Conservation (phyloP, 2,329 filamentous ascomycete genomes). For the Truncatella angustata region DNA sequence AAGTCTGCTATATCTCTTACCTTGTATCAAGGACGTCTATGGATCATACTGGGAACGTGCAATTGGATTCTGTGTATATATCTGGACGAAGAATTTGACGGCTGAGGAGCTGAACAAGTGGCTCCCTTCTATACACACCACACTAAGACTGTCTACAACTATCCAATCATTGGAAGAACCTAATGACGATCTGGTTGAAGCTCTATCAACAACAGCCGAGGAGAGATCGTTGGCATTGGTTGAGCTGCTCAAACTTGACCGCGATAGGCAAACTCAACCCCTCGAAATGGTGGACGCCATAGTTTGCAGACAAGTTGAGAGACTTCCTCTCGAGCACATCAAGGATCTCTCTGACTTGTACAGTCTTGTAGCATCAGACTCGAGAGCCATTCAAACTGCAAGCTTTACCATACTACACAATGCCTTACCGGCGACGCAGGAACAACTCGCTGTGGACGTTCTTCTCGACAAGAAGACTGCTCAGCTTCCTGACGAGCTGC, state of each 20-base stretch:
- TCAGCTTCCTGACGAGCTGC: constrained; percentile 76
- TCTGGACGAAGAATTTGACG: constrained; percentile 52
- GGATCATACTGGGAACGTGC: constrained; percentile 80
- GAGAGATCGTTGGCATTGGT: constrained; percentile 58
- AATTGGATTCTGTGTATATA: constrained; percentile 54
- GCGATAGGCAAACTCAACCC: constrained; percentile 56
- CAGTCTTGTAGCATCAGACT: constrained; percentile 72
- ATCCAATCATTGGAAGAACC: constrained; percentile 66
- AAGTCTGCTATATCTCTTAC: constrained; percentile 61
- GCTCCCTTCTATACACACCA: constrained; percentile 66
- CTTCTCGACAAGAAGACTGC: constrained; percentile 70
- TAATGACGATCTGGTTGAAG: constrained; percentile 84
- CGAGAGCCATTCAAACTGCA: constrained; percentile 71
- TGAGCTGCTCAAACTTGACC: constrained; percentile 56
- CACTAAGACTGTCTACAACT: constrained; percentile 66
- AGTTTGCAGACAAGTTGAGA: constrained; percentile 66
- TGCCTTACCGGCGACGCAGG: constrained; percentile 74
- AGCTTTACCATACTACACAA: constrained; percentile 79
- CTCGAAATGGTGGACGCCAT: constrained; percentile 73
- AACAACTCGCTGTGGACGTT: constrained; percentile 77
- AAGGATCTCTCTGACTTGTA: constrained; percentile 69
- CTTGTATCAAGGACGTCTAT: constrained; percentile 77
- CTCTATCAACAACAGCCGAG: constrained; percentile 60
- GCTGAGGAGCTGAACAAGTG: constrained; percentile 41
- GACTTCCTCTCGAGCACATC: constrained; percentile 60